Evolutionary conservation across 2,329 filamentous ascomycete species (phyloP).

Genomic region (Monilinia fructicola): DNA sequence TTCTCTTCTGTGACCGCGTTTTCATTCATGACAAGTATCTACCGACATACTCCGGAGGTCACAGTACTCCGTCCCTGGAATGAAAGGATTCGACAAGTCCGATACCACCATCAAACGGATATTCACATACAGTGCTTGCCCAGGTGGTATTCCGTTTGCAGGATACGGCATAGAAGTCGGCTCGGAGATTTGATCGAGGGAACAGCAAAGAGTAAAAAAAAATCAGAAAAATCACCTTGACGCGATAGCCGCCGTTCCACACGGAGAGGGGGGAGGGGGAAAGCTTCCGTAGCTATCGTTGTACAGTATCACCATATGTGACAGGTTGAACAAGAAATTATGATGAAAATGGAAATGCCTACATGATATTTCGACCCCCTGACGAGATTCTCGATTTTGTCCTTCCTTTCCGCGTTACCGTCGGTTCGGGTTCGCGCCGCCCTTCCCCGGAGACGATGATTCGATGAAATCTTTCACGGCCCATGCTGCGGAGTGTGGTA

Average conservation of each 20-base stretch:
- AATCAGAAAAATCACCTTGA: neutral
- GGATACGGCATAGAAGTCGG: slow-evolving; percentile 9
- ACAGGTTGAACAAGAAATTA: slow-evolving; percentile 7
- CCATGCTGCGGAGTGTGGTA: neutral
- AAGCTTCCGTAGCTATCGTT: neutral
- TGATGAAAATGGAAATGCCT: slow-evolving; percentile 17
- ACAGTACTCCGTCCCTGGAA: neutral
- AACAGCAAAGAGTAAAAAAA: neutral
- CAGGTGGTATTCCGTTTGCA: neutral
- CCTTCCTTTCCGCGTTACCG: slow-evolving; percentile 8
- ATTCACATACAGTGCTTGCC: neutral
- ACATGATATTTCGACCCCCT: slow-evolving; percentile 15
- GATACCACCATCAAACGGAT: slow-evolving; percentile 9
- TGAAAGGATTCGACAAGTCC: neutral
- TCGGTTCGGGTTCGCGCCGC: slow-evolving; percentile 12
- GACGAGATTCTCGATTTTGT: neutral
- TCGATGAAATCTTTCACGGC: slow-evolving; percentile 1
- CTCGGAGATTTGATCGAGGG: slow-evolving; percentile 12
- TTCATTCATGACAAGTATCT: neutral
- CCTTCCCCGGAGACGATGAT: neutral
- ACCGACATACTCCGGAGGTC: too few relatives aligned
- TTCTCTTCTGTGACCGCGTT: neutral
- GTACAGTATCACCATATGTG: neutral
- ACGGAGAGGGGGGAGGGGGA: neutral
- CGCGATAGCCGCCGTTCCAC: slow-evolving; percentile 21